Evolutionary conservation across 2,329 filamentous ascomycete genomes (phyloP).

Genomic region (Trichoderma sp.): DNA sequence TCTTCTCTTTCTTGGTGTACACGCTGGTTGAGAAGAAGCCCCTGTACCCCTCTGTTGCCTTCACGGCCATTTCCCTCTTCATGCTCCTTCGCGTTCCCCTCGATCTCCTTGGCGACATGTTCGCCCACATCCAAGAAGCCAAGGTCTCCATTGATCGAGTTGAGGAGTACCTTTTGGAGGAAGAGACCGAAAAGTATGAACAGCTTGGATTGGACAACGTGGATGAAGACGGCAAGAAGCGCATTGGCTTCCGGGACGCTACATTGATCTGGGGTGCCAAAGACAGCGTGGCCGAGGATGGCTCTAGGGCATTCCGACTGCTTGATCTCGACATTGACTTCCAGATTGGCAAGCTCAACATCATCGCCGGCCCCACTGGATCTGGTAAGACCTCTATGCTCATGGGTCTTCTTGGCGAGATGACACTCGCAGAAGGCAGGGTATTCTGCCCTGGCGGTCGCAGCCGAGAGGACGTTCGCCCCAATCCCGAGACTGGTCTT

Average conservation of each 20-base stretch:
- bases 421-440: conserved; percentile 77
- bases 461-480: conserved; percentile 78
- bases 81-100: conserved; percentile 88
- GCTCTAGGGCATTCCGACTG: conserved; percentile 73
- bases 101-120: conserved; percentile 97
- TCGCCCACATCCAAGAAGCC: conserved; percentile 94
- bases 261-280: conserved; percentile 86
- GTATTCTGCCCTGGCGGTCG: conserved; percentile 83
- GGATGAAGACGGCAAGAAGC: conserved; percentile 64
- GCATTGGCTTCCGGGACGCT: conserved; percentile 80
- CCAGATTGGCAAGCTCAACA: conserved; percentile 79
- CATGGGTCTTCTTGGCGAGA: conserved; percentile 94
- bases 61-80: conserved; percentile 94
- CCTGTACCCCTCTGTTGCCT: conserved; percentile 86
- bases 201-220: conserved; percentile 71
- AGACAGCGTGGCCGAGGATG: conserved; percentile 57
- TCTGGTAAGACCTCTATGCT: conserved; percentile 93
- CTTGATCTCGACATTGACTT: conserved; percentile 83
- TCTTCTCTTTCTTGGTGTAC: conserved; percentile 92
- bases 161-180: conserved; percentile 87
- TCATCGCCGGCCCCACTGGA: conserved; percentile 89
- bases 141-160: conserved; percentile 97
- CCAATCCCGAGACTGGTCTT: conserved; percentile 78
- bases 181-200: conserved; percentile 92
- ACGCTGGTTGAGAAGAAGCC: conserved; percentile 86